phyloP scores from a whole-genome alignment of 1,139 yeast species.

The Yamadazyma dushanensis region DNA sequence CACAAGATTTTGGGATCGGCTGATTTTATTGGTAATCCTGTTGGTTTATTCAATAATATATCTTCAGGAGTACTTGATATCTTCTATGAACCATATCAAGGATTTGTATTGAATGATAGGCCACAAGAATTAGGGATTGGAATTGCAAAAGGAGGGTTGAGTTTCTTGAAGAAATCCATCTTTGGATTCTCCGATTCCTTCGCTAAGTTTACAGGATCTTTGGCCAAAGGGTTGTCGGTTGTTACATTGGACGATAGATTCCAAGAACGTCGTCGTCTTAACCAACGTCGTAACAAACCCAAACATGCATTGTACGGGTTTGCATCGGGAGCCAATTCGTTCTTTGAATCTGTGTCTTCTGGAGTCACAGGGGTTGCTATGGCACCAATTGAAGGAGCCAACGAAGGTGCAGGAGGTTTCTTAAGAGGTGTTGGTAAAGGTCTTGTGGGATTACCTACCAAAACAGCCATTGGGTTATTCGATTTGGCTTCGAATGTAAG shows the following conservation, averaged over 20 bases:
- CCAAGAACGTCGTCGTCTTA: conserved; percentile 77
- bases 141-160: conserved; percentile 91
- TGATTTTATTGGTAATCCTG: conserved; percentile 95
- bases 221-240: conserved; percentile 90
- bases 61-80: conserved; percentile 96
- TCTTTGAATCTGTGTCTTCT: conserved; percentile 81
- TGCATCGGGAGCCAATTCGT: conserved; percentile 84
- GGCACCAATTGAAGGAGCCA: conserved; percentile 90
- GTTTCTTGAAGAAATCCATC: conserved; percentile 91
- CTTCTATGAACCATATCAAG: conserved; percentile 96
- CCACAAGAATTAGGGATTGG: conserved; percentile 97
- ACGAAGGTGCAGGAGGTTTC: conserved; percentile 82
- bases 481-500: conserved; percentile 91
- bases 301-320: conserved; percentile 88
- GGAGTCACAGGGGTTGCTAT: conserved; percentile 90
- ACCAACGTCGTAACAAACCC: conserved; percentile 75
- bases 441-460: conserved; percentile 91
- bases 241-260: conserved; percentile 85
- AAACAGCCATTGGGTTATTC: conserved; percentile 92
- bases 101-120: conserved; percentile 87
- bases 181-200: conserved; percentile 94
- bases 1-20: conserved; percentile 96
- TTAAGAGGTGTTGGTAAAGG: conserved; percentile 94
- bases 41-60: conserved; percentile 88
- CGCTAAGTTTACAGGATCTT: conserved; percentile 88